These are phyloP conservation scores for Aspergillus ruber DNA, from an alignment of 2,329 filamentous ascomycete genomes.

Conservation along the genomic window DNA sequence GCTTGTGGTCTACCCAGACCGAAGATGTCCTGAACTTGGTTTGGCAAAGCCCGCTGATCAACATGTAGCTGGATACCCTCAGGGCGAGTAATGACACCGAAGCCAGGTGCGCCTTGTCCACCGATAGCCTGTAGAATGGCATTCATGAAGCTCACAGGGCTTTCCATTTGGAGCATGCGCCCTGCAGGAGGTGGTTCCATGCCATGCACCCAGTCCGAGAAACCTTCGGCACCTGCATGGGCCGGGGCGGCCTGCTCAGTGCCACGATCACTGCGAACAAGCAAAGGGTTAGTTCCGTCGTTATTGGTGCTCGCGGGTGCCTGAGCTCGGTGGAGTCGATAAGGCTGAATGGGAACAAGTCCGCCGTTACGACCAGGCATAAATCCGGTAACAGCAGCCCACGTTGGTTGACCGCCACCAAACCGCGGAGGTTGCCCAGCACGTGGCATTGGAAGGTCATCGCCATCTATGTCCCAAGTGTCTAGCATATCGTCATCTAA, in stretches of 20 bases:
- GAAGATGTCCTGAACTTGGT: slow-evolving; percentile 48
- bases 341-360: slow-evolving; percentile 35
- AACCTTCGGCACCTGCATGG: slow-evolving; percentile 32
- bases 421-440: slow-evolving; percentile 49
- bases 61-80: slow-evolving; percentile 51
- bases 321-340: slow-evolving; percentile 39
- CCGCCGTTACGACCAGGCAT: slow-evolving; percentile 46
- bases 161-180: slow-evolving; percentile 41
- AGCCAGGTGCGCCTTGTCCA: slow-evolving; percentile 36
- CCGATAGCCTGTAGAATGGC: slow-evolving; percentile 52
- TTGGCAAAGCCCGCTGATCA: slow-evolving; percentile 46
- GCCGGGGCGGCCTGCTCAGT: slow-evolving; percentile 26
- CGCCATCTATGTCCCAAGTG: slow-evolving; percentile 47
- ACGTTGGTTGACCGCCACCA: slow-evolving; percentile 53
- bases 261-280: slow-evolving; percentile 55
- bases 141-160: slow-evolving; percentile 52
- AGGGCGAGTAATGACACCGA: slow-evolving; percentile 39
- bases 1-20: slow-evolving; percentile 26
- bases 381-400: slow-evolving; percentile 56
- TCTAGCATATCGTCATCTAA: slow-evolving; percentile 34
- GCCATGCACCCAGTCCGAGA: slow-evolving; percentile 49
- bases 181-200: slow-evolving; percentile 43
- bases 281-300: slow-evolving; percentile 79
- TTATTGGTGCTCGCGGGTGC: slow-evolving; percentile 55
- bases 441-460: slow-evolving; percentile 44